phyloP scores from a whole-genome alignment of 345 rosid species.

The Laguncularia racemosa region DNA sequence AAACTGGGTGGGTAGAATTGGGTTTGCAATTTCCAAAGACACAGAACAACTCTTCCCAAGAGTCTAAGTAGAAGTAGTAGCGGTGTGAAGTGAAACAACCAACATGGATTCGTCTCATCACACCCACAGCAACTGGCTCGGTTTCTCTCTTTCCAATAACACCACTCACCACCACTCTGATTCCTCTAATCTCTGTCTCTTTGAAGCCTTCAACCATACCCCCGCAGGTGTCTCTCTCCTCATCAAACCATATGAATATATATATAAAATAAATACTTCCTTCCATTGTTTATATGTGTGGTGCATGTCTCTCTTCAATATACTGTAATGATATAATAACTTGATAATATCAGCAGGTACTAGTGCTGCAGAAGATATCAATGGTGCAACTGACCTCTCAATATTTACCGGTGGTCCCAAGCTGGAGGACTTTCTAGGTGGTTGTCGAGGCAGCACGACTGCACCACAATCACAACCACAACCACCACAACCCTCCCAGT shows the following conservation, averaged over 20 bases:
- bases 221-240: constrained; percentile 5
- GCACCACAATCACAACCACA: constrained; percentile 16
- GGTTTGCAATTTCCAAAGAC: constrained; percentile 34
- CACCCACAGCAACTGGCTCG: constrained; percentile 29
- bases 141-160: constrained; percentile 44
- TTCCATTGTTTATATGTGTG: background rate
- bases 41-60: constrained; percentile 5
- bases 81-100: constrained; percentile 19
- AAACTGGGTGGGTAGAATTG: background rate
- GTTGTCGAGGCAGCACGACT: constrained; percentile 15
- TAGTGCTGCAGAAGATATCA: constrained; percentile 13
- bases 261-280: no score
- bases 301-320: background rate
- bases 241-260: background rate
- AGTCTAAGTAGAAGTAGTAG: background rate
- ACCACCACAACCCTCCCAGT: constrained; percentile 1
- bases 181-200: constrained; percentile 34
- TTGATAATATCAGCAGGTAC: background rate
- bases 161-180: constrained; percentile 15
- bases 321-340: background rate
- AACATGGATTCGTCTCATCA: constrained; percentile 30
- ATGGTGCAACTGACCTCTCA: constrained; percentile 32
- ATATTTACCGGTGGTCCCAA: constrained; percentile 53
- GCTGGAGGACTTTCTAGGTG: constrained; percentile 71
- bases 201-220: constrained; percentile 34